phyloP scores from a whole-genome alignment of 805 yeast genomes.

The Saccharomycopsis synnaedendra region DNA sequence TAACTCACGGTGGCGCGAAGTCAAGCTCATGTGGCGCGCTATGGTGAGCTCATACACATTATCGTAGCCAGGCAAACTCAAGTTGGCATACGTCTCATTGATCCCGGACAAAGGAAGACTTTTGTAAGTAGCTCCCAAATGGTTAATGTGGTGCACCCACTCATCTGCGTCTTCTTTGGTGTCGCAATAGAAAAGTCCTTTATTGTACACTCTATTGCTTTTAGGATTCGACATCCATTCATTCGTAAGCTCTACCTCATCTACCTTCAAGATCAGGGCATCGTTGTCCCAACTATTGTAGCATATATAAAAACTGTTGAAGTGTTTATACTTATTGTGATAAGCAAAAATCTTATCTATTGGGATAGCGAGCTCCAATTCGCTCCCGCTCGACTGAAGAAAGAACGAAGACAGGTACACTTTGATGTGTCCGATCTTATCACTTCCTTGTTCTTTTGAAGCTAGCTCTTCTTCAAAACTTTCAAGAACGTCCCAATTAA shows the following conservation, averaged over 20 bases:
- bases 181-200: constrained; percentile 11
- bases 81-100: constrained; percentile 1
- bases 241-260: constrained; percentile 9
- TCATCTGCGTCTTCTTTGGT: constrained; percentile 2
- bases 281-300: constrained; percentile 4
- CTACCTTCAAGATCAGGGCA: not conserved
- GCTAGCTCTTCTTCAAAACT: constrained; percentile 4
- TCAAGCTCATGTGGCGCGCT: not conserved
- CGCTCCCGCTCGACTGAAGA: constrained; percentile 8
- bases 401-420: constrained; percentile 13
- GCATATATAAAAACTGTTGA: constrained; percentile 12
- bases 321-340: constrained; percentile 5
- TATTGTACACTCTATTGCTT: constrained; percentile 10
- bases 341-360: constrained; percentile 13
- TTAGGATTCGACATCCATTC: constrained; percentile 14
- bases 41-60: constrained; percentile 5
- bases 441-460: constrained; percentile 1
- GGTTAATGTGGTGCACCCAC: constrained; percentile 12
- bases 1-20: constrained; percentile 1
- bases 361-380: constrained; percentile 13
- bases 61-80: constrained; percentile 3
- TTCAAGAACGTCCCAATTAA: constrained; percentile 19
- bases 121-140: constrained; percentile 7
- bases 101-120: constrained; percentile 5
- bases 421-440: not conserved